A percentile compares a stretch with the other conserved stretches of the same genome.
These are phyloP conservation scores for Cucurbita argyrosperma DNA, from an alignment of 306 rosid species.

Conservation along the genomic window DNA sequence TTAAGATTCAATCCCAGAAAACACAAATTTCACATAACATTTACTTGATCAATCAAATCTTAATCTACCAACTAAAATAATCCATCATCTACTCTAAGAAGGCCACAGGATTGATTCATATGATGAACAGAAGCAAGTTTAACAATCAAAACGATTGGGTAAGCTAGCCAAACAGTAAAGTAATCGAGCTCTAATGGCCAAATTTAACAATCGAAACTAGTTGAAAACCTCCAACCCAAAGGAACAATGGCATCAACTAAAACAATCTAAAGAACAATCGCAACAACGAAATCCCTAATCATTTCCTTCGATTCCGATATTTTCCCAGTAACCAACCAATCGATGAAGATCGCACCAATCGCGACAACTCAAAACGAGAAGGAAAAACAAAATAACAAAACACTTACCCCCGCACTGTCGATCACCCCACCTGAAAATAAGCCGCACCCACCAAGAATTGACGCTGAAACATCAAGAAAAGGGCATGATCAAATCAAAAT, in stretches of 20 bases:
- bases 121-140: too few relatives aligned
- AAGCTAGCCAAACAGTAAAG: too few relatives aligned
- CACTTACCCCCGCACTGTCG: not conserved
- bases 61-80: not conserved
- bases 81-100: not conserved
- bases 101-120: too few relatives aligned
- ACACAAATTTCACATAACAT: not conserved
- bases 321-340: conserved; percentile 10
- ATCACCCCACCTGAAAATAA: not conserved
- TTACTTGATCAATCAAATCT: not conserved
- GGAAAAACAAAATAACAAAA: not conserved
- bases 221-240: not conserved
- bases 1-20: not conserved
- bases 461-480: not conserved
- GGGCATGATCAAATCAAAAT: not conserved
- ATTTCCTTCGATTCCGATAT: not conserved
- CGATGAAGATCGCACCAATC: not conserved
- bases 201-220: too few relatives aligned
- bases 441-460: not conserved
- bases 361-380: not conserved
- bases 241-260: not conserved
- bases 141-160: too few relatives aligned
- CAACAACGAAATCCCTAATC: not conserved
- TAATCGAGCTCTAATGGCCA: too few relatives aligned
- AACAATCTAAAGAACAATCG: not conserved